These are phyloP conservation scores for Boletus pseudo-olivaceus DNA, from an alignment of 768 basidiomycete species.

Conservation along the genomic window DNA sequence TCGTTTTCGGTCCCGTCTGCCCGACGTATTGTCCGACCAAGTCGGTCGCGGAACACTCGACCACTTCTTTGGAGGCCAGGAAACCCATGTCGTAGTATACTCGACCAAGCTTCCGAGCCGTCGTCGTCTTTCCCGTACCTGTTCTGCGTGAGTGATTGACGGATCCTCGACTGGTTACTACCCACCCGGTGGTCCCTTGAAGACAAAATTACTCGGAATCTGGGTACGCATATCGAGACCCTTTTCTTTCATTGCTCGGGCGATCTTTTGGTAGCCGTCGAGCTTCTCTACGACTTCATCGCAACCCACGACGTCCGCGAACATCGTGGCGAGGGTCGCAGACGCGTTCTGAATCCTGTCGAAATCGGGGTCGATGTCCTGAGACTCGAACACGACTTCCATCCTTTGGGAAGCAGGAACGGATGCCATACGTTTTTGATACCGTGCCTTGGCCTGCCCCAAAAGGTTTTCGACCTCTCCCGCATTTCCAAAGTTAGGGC, in stretches of 20 bases:
- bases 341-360: conserved; percentile 47
- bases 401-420: conserved; percentile 23
- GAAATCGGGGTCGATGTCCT: conserved; percentile 65
- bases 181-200: conserved; percentile 70
- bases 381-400: conserved; percentile 37
- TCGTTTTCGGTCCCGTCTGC: conserved; percentile 68
- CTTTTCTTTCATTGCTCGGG: conserved; percentile 38
- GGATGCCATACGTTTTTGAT: conserved; percentile 38
- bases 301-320: conserved; percentile 62
- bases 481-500: conserved; percentile 65
- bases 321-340: conserved; percentile 52
- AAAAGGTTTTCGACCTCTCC: conserved; percentile 65
- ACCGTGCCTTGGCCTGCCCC: conserved; percentile 48
- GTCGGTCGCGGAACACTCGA: conserved; percentile 69
- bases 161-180: neutral
- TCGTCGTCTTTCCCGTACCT: conserved; percentile 68
- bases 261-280: conserved; percentile 49
- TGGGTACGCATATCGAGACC: conserved; percentile 44
- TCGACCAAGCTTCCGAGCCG: conserved; percentile 59
- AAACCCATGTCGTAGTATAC: conserved; percentile 68
- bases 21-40: conserved; percentile 70
- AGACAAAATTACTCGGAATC: conserved; percentile 63
- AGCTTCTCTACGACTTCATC: conserved; percentile 51
- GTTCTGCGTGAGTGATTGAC: neutral
- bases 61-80: conserved; percentile 46